Base-by-base conservation (phyloP, 305 asterid genomes). In the Vinca major region DNA sequence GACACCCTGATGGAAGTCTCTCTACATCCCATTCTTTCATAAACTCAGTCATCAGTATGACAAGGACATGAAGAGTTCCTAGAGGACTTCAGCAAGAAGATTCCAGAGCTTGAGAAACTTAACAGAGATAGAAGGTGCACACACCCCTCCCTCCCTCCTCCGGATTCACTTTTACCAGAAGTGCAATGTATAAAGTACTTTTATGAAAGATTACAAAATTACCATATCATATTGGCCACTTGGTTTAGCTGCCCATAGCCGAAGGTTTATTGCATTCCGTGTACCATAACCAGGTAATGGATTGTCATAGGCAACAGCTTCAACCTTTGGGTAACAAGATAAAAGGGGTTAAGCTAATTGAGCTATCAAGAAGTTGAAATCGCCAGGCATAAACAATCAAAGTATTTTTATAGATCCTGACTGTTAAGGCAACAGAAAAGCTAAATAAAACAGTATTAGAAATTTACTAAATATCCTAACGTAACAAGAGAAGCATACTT, bases 171-270 rank as follows among this genome's bases (percentile, higher is more conserved):
- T 11, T 48, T 12, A 48, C n/a, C 36, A n/a, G 48, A 39, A 61
- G 65, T 39, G 19, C 65, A 16, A 37, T 33, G 20, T 8, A 55
- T 26, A 40, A 51, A 65, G 62, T 64, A 44, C 67, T 3, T 26
- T 26, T 21, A 58, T 1, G 33, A 36, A 63, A 8, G 16, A 57
- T 12, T 19, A 40, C 55, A 7, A 44, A 57, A 68, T 74, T 79
- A 79, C 83, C 81, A 79, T 77, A 55, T 79, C 83, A 79, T 76
- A 63, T 56, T 79, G 76, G 43, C 73, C 78, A 74, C 83, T 79
- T 67, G 83, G 83, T 79, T 79, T 79, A 50, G 83, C 81, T 65
- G 83, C 83, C 83, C 83, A 79, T 49, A 79, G 73, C 53, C 83
- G 77, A 63, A 79, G 79, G 76, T 79, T 79, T 65, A 79, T 70